Base-by-base conservation (phyloP, 2,329 filamentous ascomycete species). In the Cordyceps farinosa region DNA sequence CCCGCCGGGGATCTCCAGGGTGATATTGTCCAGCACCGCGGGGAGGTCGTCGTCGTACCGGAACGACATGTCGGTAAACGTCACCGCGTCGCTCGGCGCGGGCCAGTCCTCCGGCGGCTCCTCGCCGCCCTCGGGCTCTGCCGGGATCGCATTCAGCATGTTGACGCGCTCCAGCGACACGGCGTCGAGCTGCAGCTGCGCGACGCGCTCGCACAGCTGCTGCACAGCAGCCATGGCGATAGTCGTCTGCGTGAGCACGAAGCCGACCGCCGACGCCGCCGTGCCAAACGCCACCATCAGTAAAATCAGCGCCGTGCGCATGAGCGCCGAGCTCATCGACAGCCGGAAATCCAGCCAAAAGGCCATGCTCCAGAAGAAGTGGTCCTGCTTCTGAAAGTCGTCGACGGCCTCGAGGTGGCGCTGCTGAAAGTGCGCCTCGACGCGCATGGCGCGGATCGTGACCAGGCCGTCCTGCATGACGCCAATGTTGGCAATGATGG, bases 311-410 rank as follows among this genome's bases (percentile, higher is more conserved):
- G 86, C 76, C 64, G 94, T 90, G 0, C 90, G 92, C 8, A 91
- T 91, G 3, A 84, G 72, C 0, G 89, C 90, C 0, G 91, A 91
- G 6, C 73, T 70, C 48, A 73, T 67, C 58, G 73, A 70, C 62
- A 95, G 94, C 13, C 92, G 87, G 70, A 90, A 92, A 72, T 88
- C 87, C 2, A 97, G 81, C 92, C 92, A 97, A 8, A 87, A 86
- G 67, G 96, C 91, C 50, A 96, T 81, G 64, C 88, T 90, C 90
- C 92, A 97, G 77, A 96, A 97, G 77, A 97, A 96, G 73, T 97
- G 93, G 70, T 97, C 93, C 84, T 96, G 95, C 72, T 92, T 92
- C 73, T 97, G 93, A 72, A 97, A 97, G 22, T 87, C 87, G 71
- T 97, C 92, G 0, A 92, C 92, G 0, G 92, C 92, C 2, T 83